Conservation (phyloP, 2,329 filamentous ascomycete genomes). For the Thielaviopsis musarum region DNA sequence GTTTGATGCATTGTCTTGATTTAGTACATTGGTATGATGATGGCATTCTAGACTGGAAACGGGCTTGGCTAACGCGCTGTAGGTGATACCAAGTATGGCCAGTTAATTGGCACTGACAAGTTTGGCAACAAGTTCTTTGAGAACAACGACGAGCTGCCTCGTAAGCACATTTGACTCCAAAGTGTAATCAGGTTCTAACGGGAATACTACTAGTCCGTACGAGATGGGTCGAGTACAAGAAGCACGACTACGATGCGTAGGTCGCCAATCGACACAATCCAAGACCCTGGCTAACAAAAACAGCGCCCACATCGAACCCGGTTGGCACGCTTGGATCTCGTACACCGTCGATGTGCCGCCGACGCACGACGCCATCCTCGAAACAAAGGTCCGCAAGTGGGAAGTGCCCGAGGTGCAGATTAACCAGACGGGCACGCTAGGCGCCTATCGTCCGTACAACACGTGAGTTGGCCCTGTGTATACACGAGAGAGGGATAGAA, state of each 20-base stretch:
- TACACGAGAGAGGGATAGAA: not conserved
- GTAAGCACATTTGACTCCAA: constrained; percentile 32
- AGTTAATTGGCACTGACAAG: constrained; percentile 66
- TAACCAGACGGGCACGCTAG: constrained; percentile 58
- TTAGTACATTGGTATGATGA: not conserved
- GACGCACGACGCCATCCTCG: constrained; percentile 54
- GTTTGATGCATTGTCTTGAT: not conserved
- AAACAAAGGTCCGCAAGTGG: constrained; percentile 53
- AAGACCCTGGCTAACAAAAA: not conserved
- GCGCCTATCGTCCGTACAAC: constrained; percentile 82
- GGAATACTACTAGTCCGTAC: constrained; percentile 51
- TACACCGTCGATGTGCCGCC: constrained; percentile 85
- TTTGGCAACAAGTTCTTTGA: constrained; percentile 98
- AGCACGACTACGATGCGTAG: constrained; percentile 58
- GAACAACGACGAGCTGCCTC: constrained; percentile 83
- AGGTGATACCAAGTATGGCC: constrained; percentile 95
- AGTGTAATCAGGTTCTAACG: too few relatives aligned
- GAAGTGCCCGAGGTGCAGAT: constrained; percentile 55
- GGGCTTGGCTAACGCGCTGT: constrained; percentile 3
- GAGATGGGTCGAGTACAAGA: constrained; percentile 94
- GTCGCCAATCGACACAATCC: not conserved
- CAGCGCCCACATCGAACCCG: constrained; percentile 66
- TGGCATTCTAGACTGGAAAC: not conserved
- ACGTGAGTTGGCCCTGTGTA: constrained; percentile 49
- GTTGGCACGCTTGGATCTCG: constrained; percentile 97